Percentiles rank a stretch among this genome's conserved stretches.
These are phyloP conservation scores for Vigna trinervia DNA, from an alignment of 306 rosid genomes.

Conservation along the genomic window DNA sequence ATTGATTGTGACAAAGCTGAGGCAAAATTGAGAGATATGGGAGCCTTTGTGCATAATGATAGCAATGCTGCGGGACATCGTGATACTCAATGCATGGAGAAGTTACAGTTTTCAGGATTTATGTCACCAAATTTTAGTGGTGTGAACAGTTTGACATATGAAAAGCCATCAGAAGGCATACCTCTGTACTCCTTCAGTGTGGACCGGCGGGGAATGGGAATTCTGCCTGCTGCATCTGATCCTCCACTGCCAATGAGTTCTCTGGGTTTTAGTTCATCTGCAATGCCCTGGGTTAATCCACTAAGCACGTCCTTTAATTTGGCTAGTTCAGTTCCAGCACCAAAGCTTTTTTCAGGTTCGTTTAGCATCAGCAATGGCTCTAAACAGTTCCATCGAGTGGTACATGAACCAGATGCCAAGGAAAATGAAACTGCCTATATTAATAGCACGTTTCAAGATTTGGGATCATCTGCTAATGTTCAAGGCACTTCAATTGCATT, in stretches of 20 bases:
- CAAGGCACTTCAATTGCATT: slow-evolving; percentile 62
- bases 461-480: slow-evolving; percentile 60
- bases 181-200: slow-evolving; percentile 92
- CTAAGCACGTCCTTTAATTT: slow-evolving; percentile 83
- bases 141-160: slow-evolving; percentile 72
- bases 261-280: slow-evolving; percentile 80
- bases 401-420: slow-evolving; percentile 95
- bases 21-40: slow-evolving; percentile 77
- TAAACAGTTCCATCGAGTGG: slow-evolving; percentile 94
- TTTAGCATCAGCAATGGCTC: slow-evolving; percentile 78
- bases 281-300: slow-evolving; percentile 93
- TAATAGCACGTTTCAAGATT: slow-evolving; percentile 72
- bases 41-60: slow-evolving; percentile 61
- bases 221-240: slow-evolving; percentile 81
- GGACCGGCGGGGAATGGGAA: slow-evolving; percentile 78
- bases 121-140: slow-evolving; percentile 87
- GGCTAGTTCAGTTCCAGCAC: slow-evolving; percentile 91
- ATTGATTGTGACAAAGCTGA: slow-evolving; percentile 73
- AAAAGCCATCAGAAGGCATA: slow-evolving; percentile 89
- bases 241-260: slow-evolving; percentile 76
- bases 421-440: slow-evolving; percentile 73
- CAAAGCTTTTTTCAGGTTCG: slow-evolving; percentile 92
- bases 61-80: slow-evolving; percentile 62
- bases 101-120: slow-evolving; percentile 88
- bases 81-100: slow-evolving; percentile 72